Evolutionary conservation across 2,329 filamentous ascomycete genomes (phyloP), one percentile per base, ranked within the genome.

Genomic region (Herpomyces periplanetae): DNA sequence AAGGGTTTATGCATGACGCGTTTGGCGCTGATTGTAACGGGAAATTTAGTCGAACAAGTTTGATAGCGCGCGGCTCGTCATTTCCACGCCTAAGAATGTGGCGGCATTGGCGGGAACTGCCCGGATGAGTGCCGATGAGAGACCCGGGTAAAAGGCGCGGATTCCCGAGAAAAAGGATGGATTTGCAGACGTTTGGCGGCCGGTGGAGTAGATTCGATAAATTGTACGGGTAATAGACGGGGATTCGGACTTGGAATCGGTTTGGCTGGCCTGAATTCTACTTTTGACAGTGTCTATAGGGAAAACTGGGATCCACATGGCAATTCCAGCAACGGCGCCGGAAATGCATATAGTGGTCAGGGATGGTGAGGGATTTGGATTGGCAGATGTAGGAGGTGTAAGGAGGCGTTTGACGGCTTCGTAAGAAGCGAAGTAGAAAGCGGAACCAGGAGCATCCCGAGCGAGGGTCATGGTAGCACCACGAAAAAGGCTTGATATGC

Each of bases 291-390:
- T 96, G 34, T 96, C 80, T 27, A 96, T 52, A 10, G 80, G 80
- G 52, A 96, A 96, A 16, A 96, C 73, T 20, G 80, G 73, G 28
- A 88, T 80, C 80, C 80, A 96, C 80, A 96, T 96, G 26, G 80
- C 80, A 11, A 96, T 55, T 33, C 80, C 80, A 0, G 80, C 80
- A 3, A 61, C 65, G 26, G 66, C 80, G 30, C 80, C 80, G 2
- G 80, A 80, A 11, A 56, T 52, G 30, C 73, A 68, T 22, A 96
- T 52, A 5, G 80, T 80, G 2, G 54, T 44, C 26, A 96, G 45
- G 31, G 63, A 75, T 22, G 91, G 42, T 30, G 80, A 47, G 16
- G 71, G 73, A 3, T 48, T 53, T 2, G 64, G 51, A 33, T 61
- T 57, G 10, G 68, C 69, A 8, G 49, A 41, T 31, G 88, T 69